A percentile compares a stretch with the other conserved stretches of the same genome.
phyloP scores from a whole-genome alignment of 257 asterid species.

The Knoxia roxburghii region DNA sequence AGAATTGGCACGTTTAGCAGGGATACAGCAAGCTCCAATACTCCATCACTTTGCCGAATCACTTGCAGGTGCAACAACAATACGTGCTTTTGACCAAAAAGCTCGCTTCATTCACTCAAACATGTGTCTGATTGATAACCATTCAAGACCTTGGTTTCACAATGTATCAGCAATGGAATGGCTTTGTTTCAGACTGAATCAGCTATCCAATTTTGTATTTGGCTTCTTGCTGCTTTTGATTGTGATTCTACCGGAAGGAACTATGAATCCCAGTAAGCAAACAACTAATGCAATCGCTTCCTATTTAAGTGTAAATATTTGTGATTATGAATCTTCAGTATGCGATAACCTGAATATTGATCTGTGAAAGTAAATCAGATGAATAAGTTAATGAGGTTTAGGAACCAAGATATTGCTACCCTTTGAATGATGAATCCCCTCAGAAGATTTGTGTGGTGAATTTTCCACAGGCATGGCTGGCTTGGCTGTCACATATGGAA shows the following conservation, averaged over 20 bases:
- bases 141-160: conserved; percentile 90
- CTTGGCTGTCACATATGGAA: conserved; percentile 87
- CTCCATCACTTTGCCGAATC: conserved; percentile 97
- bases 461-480: conserved; percentile 80
- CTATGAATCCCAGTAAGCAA: conserved; percentile 79
- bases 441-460: conserved; percentile 5
- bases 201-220: conserved; percentile 74
- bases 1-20: conserved; percentile 88
- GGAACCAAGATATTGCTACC: neutral
- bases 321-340: neutral
- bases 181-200: conserved; percentile 85
- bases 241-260: conserved; percentile 87
- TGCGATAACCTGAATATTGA: neutral
- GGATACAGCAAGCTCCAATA: conserved; percentile 78
- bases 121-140: conserved; percentile 71
- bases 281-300: neutral
- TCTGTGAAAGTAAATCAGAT: no score
- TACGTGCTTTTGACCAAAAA: conserved; percentile 78
- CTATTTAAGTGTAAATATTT: neutral
- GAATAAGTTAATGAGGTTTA: neutral
- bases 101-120: conserved; percentile 64
- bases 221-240: conserved; percentile 77
- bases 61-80: conserved; percentile 79
- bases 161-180: conserved; percentile 89
- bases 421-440: no score